Evolutionary conservation across 805 yeast species (phyloP).

Genomic region (Wickerhamomyces chambardii): DNA sequence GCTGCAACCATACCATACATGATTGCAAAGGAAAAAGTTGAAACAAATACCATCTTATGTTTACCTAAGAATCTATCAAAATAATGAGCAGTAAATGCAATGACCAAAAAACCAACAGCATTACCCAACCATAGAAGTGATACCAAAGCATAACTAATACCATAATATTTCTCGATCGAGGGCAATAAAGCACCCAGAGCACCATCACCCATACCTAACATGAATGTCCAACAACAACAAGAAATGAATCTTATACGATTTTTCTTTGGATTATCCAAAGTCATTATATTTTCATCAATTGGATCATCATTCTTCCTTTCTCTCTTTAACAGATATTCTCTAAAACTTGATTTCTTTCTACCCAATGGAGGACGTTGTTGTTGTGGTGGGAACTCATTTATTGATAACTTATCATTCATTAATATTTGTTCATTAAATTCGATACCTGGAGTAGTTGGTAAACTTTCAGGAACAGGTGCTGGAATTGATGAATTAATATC

Average conservation of each 20-base stretch:
- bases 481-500: constrained; percentile 15
- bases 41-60: constrained; percentile 28
- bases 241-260: constrained; percentile 34
- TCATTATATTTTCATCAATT: constrained; percentile 21
- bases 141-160: constrained; percentile 40
- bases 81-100: constrained; percentile 40
- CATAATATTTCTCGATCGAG: constrained; percentile 37
- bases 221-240: constrained; percentile 29
- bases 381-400: neutral
- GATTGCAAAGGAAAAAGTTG: constrained; percentile 24
- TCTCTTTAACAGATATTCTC: neutral
- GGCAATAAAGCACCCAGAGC: constrained; percentile 57
- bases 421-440: constrained; percentile 16
- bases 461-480: constrained; percentile 29
- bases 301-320: neutral
- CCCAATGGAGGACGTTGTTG: constrained; percentile 6
- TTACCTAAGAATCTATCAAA: constrained; percentile 32
- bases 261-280: constrained; percentile 30
- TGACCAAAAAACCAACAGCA: constrained; percentile 43
- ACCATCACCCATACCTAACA: constrained; percentile 42
- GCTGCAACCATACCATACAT: constrained; percentile 37
- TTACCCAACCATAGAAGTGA: constrained; percentile 50
- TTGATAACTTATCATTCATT: constrained; percentile 1
- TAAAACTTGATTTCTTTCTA: neutral
- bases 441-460: constrained; percentile 32